Conservation (phyloP, 768 basidiomycete species). For the Suillus decipiens region DNA sequence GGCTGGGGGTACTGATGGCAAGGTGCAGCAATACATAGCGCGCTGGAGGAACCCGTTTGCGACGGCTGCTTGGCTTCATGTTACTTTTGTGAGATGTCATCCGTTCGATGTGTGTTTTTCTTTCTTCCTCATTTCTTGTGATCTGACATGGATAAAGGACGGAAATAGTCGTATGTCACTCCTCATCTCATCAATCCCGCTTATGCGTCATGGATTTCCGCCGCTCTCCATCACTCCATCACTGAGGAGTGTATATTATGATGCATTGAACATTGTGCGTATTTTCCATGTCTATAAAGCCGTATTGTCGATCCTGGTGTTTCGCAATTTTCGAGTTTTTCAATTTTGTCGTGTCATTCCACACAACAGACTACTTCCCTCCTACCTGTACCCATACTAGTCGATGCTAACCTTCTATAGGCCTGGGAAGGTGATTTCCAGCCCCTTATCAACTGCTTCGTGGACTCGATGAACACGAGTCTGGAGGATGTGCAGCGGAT, state of each 20-base stretch:
- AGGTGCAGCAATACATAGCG: constrained; percentile 36
- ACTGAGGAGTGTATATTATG: constrained; percentile 28
- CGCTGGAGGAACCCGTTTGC: constrained; percentile 40
- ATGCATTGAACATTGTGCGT: constrained; percentile 35
- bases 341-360: neutral
- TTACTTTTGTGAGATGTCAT: constrained; percentile 36
- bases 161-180: constrained; percentile 39
- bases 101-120: constrained; percentile 34
- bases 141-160: constrained; percentile 21
- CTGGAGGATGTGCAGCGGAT: constrained; percentile 31
- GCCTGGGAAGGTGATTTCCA: constrained; percentile 38
- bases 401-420: constrained; percentile 14
- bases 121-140: neutral
- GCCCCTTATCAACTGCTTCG: constrained; percentile 33
- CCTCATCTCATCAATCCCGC: constrained; percentile 36
- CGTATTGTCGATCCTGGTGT: neutral
- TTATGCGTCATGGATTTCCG: constrained; percentile 34
- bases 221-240: constrained; percentile 31
- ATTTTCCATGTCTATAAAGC: neutral
- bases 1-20: neutral
- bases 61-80: constrained; percentile 37
- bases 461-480: constrained; percentile 27
- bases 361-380: neutral
- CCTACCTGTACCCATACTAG: neutral
- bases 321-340: neutral